These are phyloP conservation scores for Sungouiella blattae DNA, from an alignment of 805 yeast species.

Conservation along the genomic window DNA sequence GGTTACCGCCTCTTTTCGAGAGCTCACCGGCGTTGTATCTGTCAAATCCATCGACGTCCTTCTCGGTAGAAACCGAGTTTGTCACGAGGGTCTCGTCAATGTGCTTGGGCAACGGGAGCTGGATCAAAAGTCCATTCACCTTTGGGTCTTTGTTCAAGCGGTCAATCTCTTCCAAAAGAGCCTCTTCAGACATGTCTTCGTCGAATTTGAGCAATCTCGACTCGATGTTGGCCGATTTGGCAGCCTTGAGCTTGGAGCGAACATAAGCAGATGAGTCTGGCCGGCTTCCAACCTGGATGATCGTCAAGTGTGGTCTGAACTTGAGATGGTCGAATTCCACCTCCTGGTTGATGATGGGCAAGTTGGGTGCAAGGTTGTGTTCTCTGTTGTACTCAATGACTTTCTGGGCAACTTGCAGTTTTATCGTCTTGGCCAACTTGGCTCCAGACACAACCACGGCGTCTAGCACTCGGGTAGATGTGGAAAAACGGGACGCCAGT, in stretches of 20 bases:
- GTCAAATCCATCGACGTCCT: constrained; percentile 96
- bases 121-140: constrained; percentile 86
- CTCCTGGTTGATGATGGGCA: constrained; percentile 13
- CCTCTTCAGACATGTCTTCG: constrained; percentile 57
- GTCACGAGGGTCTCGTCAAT: constrained; percentile 79
- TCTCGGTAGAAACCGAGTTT: constrained; percentile 70
- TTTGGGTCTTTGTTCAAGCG: constrained; percentile 67
- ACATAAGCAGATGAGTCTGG: constrained; percentile 93
- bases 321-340: constrained; percentile 27
- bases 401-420: constrained; percentile 36
- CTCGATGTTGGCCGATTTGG: constrained; percentile 72
- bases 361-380: constrained; percentile 20
- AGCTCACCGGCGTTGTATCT: constrained; percentile 86
- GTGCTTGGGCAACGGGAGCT: constrained; percentile 82
- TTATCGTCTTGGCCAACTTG: constrained; percentile 36
- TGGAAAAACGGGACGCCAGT: constrained; percentile 5
- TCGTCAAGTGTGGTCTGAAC: constrained; percentile 74
- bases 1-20: constrained; percentile 79
- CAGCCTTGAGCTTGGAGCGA: constrained; percentile 86
- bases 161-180: constrained; percentile 55
- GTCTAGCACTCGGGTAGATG: constrained; percentile 15
- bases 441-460: constrained; percentile 42
- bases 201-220: constrained; percentile 65
- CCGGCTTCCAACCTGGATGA: constrained; percentile 85
- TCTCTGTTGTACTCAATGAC: constrained; percentile 34